phyloP scores from a whole-genome alignment of 805 yeast species.

The Yamadazyma paraphyllophila region DNA sequence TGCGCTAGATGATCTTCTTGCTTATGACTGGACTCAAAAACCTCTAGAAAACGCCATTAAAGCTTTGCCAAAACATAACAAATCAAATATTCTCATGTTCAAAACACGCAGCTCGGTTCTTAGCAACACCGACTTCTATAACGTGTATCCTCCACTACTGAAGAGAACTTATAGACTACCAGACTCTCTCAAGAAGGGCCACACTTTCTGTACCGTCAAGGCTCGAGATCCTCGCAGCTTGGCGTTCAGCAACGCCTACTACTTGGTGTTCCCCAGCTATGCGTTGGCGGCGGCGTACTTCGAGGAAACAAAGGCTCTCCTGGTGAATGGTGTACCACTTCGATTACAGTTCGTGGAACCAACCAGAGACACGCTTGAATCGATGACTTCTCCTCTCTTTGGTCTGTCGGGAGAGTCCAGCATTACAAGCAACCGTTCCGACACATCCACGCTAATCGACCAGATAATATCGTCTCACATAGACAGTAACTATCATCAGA shows the following conservation, averaged over 20 bases:
- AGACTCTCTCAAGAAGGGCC: constrained; percentile 19
- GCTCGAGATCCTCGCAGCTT: constrained; percentile 49
- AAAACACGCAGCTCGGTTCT: constrained; percentile 38
- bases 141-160: constrained; percentile 34
- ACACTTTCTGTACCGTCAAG: constrained; percentile 43
- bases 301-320: constrained; percentile 47
- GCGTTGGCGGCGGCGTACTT: constrained; percentile 52
- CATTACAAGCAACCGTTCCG: not conserved
- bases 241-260: constrained; percentile 48
- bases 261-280: constrained; percentile 47
- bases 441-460: not conserved
- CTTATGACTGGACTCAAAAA: constrained; percentile 3
- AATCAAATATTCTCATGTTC: constrained; percentile 36
- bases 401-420: not conserved
- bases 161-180: constrained; percentile 28
- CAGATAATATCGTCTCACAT: not conserved
- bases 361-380: constrained; percentile 16
- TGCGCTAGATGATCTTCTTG: not conserved
- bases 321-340: constrained; percentile 50
- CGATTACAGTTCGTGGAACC: constrained; percentile 42
- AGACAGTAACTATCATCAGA: not conserved
- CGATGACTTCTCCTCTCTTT: constrained; percentile 29
- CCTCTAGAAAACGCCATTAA: constrained; percentile 24
- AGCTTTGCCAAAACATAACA: constrained; percentile 18
- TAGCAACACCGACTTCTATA: constrained; percentile 37